A percentile compares a stretch with the other conserved stretches of the same genome.
phyloP scores from a whole-genome alignment of 768 basidiomycete species.

The Boletus fagicola region DNA sequence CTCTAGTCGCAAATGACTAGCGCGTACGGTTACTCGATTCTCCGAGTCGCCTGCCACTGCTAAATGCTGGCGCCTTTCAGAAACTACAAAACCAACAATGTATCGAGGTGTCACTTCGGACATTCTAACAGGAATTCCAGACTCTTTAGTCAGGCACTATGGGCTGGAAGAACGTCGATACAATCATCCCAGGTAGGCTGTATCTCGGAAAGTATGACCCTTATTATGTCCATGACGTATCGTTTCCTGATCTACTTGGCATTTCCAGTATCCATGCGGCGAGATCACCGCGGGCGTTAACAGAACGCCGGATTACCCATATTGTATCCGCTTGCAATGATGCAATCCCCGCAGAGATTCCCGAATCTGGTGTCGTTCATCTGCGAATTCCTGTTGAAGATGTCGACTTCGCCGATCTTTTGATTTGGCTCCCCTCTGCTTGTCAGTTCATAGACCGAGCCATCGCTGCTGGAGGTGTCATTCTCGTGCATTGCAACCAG shows the following conservation, averaged over 20 bases:
- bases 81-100: slow-evolving; percentile 38
- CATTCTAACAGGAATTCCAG: slow-evolving; percentile 32
- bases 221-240: slow-evolving; percentile 21
- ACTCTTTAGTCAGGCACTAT: slow-evolving; percentile 25
- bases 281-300: slow-evolving; percentile 64
- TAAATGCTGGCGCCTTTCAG: slow-evolving; percentile 19
- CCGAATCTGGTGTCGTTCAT: slow-evolving; percentile 67
- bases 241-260: slow-evolving; percentile 45
- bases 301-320: slow-evolving; percentile 75
- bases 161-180: slow-evolving; percentile 66
- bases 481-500: slow-evolving; percentile 67
- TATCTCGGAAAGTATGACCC: slow-evolving; percentile 71
- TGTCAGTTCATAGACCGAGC: slow-evolving; percentile 68
- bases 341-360: slow-evolving; percentile 65
- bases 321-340: slow-evolving; percentile 77
- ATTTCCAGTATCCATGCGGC: slow-evolving; percentile 62
- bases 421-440: slow-evolving; percentile 63
- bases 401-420: slow-evolving; percentile 65
- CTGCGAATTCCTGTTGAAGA: slow-evolving; percentile 70
- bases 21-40: slow-evolving; percentile 31
- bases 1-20: slow-evolving; percentile 22
- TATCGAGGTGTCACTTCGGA: slow-evolving; percentile 14
- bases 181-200: slow-evolving; percentile 61
- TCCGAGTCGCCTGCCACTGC: slow-evolving; percentile 30
- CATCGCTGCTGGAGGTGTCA: slow-evolving; percentile 52